phyloP scores from a whole-genome alignment of 345 rosid species.

The Noccaea caerulescens region DNA sequence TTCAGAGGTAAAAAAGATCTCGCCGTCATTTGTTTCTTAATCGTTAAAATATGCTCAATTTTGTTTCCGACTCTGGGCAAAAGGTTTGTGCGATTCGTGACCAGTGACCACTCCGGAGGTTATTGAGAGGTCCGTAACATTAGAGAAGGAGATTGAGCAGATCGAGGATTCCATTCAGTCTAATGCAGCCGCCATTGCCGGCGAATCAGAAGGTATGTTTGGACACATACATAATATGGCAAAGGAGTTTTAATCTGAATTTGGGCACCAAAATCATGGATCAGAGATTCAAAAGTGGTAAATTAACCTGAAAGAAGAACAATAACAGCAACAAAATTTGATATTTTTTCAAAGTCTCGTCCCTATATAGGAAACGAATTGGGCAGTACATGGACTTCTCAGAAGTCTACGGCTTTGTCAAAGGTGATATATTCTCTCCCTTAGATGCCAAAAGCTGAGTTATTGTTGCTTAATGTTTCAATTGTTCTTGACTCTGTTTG shows the following conservation, averaged over 20 bases:
- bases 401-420: conserved; percentile 50
- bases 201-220: conserved; percentile 60
- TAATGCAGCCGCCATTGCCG: conserved; percentile 58
- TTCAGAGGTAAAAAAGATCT: conserved; percentile 61
- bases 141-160: conserved; percentile 83
- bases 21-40: background rate
- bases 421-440: conserved; percentile 49
- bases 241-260: background rate
- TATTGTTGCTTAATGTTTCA: conserved; percentile 12
- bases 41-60: background rate
- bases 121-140: conserved; percentile 90
- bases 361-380: conserved; percentile 45
- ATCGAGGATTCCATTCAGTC: conserved; percentile 74
- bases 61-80: background rate
- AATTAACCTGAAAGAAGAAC: too few relatives aligned
- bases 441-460: conserved; percentile 1
- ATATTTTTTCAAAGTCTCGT: background rate
- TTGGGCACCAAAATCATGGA: background rate
- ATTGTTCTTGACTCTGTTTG: conserved; percentile 16
- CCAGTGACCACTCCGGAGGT: conserved; percentile 72
- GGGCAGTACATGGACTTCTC: conserved; percentile 51
- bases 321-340: background rate
- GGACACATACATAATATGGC: background rate
- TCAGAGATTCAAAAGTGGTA: conserved; percentile 2
- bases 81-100: conserved; percentile 94